Base-by-base conservation (phyloP, 2,329 filamentous ascomycete species). In the Aspergillus sp. region DNA sequence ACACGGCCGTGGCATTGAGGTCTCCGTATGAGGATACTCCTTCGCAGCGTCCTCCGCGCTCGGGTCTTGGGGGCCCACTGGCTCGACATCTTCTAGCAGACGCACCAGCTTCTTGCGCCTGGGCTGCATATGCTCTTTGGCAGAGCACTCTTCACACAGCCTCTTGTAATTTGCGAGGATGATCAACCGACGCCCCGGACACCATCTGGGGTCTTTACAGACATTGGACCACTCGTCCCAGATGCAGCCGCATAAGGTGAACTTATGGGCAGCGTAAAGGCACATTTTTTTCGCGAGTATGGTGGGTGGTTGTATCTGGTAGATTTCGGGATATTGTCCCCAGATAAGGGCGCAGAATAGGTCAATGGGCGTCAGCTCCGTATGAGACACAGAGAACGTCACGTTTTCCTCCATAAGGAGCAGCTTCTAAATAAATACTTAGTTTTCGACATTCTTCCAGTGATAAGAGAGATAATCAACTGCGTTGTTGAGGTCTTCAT, bases 201-300 rank as follows among this genome's bases (percentile, higher is more conserved):
- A 62, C 7, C 25, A 21, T 2, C 13, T 25, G 2, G 41, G 29
- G 2, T 43, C 17, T 1, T 6, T 20, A 48, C 60, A 64, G 46
- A 20, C n/a, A 3, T 47, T 21, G 7, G 19, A 45, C 14, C 23
- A 40, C 16, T 50, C 53, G 4, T 59, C 61, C 50, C 43, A 59
- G 32, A 62, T 65, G 51, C 60, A 66, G 25, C 61, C 62, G 40
- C 64, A 68, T 16, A 60, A 31, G 11, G 53, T 55, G 40, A 59
- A 62, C 16, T 58, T 64, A 32, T 48, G 29, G 21, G 45, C 52
- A 47, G 50, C 58, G 34, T 47, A 52, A 13, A 59, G n/a, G 45
- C 63, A 65, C 64, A 67, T 59, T 38, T 16, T 47, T 21, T 5
- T 40, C 17, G 40, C 25, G 11, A 29, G 25, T 29, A 29, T 29